These are phyloP conservation scores for Leptographium galeiforme DNA, from an alignment of 2,329 filamentous ascomycete species.

Conservation along the genomic window DNA sequence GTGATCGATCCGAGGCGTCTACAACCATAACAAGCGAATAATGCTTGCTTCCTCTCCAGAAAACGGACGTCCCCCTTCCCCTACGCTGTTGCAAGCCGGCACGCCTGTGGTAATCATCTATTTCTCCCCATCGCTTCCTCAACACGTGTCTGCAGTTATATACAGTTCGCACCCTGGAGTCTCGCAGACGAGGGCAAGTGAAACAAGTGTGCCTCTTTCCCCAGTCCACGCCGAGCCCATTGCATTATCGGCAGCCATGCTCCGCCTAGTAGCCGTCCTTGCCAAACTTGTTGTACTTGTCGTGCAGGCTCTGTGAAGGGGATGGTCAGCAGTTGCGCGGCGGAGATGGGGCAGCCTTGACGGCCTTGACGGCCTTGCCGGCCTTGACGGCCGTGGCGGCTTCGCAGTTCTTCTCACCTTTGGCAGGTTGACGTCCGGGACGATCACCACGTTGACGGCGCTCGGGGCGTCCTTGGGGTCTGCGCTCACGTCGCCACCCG, in stretches of 20 bases:
- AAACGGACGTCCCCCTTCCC: too few relatives aligned
- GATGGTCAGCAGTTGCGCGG: background rate
- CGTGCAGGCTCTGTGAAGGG: constrained; percentile 61
- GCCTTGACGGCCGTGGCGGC: background rate
- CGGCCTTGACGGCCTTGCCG: background rate
- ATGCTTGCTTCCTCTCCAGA: too few relatives aligned
- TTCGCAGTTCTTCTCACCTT: too few relatives aligned
- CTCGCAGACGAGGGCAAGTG: background rate
- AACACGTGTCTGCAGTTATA: background rate
- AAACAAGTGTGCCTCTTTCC: too few relatives aligned
- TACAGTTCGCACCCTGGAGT: background rate
- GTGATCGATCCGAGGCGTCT: too few relatives aligned
- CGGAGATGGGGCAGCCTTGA: background rate
- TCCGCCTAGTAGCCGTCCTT: constrained; percentile 71
- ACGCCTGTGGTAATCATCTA: constrained; percentile 1
- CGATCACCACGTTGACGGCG: constrained; percentile 85
- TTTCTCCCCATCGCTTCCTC: background rate
- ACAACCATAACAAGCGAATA: too few relatives aligned
- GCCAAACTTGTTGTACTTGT: constrained; percentile 99
- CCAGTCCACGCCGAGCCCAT: background rate
- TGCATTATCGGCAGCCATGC: background rate
- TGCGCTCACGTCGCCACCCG: constrained; percentile 65
- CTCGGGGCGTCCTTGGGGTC: constrained; percentile 81
- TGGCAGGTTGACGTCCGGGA: constrained; percentile 86
- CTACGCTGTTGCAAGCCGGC: background rate